Conservation (phyloP, 23 red algal genomes). For the Gracilaria domingensis region DNA sequence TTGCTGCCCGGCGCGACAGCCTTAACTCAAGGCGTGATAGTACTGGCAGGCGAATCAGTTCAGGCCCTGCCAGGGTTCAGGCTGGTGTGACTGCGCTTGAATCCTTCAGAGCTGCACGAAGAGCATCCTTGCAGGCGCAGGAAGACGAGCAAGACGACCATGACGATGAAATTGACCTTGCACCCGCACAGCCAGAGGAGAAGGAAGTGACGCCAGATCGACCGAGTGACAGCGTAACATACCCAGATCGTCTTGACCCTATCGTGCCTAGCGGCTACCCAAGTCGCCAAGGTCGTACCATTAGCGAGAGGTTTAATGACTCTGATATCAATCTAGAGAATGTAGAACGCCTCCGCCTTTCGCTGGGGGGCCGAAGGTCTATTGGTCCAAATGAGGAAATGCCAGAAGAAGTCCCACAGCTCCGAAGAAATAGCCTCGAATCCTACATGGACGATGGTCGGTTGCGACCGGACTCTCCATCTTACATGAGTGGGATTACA, state of each 20-base stretch:
- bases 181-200: background rate
- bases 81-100: conserved; percentile 46
- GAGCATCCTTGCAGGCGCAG: conserved; percentile 38
- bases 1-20: background rate
- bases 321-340: conserved; percentile 44
- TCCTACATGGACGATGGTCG: conserved; percentile 24
- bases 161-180: background rate
- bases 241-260: conserved; percentile 40
- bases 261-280: conserved; percentile 18
- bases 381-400: conserved; percentile 44
- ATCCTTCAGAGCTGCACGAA: conserved; percentile 47
- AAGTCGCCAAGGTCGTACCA: conserved; percentile 1
- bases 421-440: conserved; percentile 28
- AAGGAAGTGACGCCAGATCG: background rate
- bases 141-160: background rate
- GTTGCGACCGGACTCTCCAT: background rate
- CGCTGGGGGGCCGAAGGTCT: conserved; percentile 30
- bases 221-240: conserved; percentile 21
- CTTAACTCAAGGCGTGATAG: conserved; percentile 17
- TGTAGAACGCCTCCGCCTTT: conserved; percentile 38
- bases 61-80: background rate
- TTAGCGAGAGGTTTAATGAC: conserved; percentile 45
- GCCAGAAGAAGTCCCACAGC: conserved; percentile 20
- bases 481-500: background rate
- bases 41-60: conserved; percentile 20